A percentile compares a stretch with the other conserved stretches of the same genome.
Conservation (phyloP, 2,329 filamentous ascomycete genomes). For the Xylariaceae sp. region DNA sequence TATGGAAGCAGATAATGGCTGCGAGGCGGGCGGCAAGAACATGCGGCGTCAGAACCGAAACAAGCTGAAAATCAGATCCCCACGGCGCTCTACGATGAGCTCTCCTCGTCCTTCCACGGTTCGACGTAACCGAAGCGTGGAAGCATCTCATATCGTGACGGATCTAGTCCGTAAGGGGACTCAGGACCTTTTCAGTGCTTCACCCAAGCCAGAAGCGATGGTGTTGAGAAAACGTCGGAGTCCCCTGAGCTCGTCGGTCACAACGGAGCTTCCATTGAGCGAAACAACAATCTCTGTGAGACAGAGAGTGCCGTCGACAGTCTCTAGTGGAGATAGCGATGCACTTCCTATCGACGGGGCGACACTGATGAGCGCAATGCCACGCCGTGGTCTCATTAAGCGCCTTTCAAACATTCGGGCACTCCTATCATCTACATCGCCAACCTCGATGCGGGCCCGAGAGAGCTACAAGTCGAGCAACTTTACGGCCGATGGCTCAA, state of each 20-base stretch:
- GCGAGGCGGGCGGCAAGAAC: conserved; percentile 3
- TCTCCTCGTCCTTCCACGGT: conserved; percentile 21
- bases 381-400: conserved; percentile 21
- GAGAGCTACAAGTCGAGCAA: conserved; percentile 5
- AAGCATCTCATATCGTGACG: conserved; percentile 12
- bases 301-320: conserved; percentile 8
- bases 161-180: conserved; percentile 18
- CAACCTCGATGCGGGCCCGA: not conserved
- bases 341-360: conserved; percentile 6
- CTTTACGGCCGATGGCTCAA: conserved; percentile 5
- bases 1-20: conserved; percentile 11
- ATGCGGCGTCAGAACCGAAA: conserved; percentile 11
- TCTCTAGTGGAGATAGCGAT: conserved; percentile 6
- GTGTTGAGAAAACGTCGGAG: conserved; percentile 15
- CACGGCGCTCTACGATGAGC: conserved; percentile 14
- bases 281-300: conserved; percentile 1
- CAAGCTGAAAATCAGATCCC: conserved; percentile 24
- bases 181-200: conserved; percentile 24
- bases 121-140: conserved; percentile 17
- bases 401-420: conserved; percentile 24
- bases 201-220: conserved; percentile 16
- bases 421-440: conserved; percentile 14
- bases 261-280: conserved; percentile 1
- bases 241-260: conserved; percentile 2
- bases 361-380: conserved; percentile 8